A percentile compares a stretch with the other conserved stretches of the same genome.
phyloP scores from a whole-genome alignment of 2,329 filamentous ascomycete species.

The Cladosporium sp. region DNA sequence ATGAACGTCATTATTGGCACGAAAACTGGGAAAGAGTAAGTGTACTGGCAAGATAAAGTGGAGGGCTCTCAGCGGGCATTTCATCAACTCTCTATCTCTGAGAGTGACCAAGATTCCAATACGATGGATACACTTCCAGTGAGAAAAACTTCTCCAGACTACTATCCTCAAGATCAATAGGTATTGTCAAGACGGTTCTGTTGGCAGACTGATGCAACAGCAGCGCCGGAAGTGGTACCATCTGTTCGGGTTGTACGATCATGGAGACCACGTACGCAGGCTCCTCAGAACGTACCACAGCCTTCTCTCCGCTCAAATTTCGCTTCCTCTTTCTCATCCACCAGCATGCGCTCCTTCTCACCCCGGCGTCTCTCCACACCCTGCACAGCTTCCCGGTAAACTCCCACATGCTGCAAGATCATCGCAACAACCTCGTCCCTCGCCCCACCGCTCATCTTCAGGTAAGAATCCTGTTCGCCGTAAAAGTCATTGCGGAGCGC shows the following conservation, averaged over 20 bases:
- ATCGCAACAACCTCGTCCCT: background rate
- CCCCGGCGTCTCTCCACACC: background rate
- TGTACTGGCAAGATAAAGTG: background rate
- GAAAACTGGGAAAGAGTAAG: constrained; percentile 1
- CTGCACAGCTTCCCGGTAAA: background rate
- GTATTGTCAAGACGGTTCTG: background rate
- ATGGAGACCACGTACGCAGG: background rate
- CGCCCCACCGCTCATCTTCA: background rate
- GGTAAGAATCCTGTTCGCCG: background rate
- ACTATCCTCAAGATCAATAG: background rate
- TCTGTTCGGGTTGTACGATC: too few relatives aligned
- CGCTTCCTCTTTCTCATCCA: background rate
- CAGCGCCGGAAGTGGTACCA: too few relatives aligned
- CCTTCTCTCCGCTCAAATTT: background rate
- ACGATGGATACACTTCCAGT: background rate
- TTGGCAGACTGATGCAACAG: too few relatives aligned
- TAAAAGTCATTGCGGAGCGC: background rate
- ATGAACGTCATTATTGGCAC: constrained; percentile 49
- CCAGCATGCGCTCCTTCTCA: background rate
- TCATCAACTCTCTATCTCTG: background rate
- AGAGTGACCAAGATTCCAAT: background rate
- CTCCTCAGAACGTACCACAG: background rate
- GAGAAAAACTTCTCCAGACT: background rate
- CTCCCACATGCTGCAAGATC: constrained; percentile 1
- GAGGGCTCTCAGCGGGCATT: background rate